Evolutionary conservation across 345 rosid genomes (phyloP), one percentile per base, ranked within the genome.

Genomic region (Boechera stricta): DNA sequence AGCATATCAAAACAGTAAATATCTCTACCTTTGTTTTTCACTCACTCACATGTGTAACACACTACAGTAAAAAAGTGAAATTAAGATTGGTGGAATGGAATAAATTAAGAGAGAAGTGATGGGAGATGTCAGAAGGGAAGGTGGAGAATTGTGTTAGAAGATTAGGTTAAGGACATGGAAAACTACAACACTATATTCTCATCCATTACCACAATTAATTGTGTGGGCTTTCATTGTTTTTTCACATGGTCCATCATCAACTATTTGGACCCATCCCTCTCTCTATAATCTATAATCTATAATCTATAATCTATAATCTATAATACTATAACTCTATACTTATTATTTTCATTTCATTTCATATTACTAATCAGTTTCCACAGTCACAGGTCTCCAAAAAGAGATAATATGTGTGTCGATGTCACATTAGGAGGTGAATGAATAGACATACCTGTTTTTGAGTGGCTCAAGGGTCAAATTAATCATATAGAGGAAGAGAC

Each of bases 211-310:
- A 65, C 73, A 49, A 76, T 78, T 49, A 78, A 72, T 71, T 72
- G 39, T 78, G 81, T 72, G 81, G 80, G 76, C 76, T 77, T 77
- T 71, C 76, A 55, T 64, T 77, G 80, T 77, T 69, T 5, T 54
- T 55, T 57, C 81, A 71, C 81, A 77, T 77, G 72, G 47, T 71
- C 77, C 81, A 77, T 62, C 77, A 9, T 57, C 77, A 57, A 64
- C 66, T 71, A 56, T 57, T 65, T 77, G 72, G 55, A 72, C 62
- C 39, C 77, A 58, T 58, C 61, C 69, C 58, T 77, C 73, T 44
- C 65, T 36, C 60, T 28, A 39, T 29, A 53, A 67, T 73, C 69
- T 72, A 61, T 13, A 49, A 11, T 36, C 60, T 28, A 39, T 29
- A 53, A 24, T 73, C 10, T 67, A 31, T 28, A 67, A 1, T 48